Base-by-base conservation (phyloP, 257 asterid genomes). In the Galeopsis tetrahit region DNA sequence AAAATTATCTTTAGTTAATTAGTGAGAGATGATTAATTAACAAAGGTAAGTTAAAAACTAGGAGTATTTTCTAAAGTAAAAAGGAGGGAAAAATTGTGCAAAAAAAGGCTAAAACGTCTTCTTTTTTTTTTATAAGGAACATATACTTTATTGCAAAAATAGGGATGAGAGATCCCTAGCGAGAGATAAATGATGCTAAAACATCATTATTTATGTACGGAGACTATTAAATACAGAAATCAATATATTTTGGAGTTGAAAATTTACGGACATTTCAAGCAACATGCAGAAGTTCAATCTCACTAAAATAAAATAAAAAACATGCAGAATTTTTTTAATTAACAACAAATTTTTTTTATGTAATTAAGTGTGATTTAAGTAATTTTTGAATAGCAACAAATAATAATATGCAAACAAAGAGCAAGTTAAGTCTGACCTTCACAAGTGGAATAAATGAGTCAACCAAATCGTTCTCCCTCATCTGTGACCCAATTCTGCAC, bases 401-500 rank as follows among this genome's bases (percentile, higher is more conserved):
- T 21, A 21, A 21, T 21, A 21, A 21, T 49, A 49, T 68, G 32
- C n/a, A 63, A 51, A 36, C 39, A 58, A 58, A 48, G 31, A 40
- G 40, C 71, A 71, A 21, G 48, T 46, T 28, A 9, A 35, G 62
- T 61, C 88, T 76, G 15, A 91, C 97, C 97, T 91, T 91, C 73
- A 87, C 96, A 46, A 91, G 97, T 68, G 97, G 96, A 68, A 91
- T 85, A 60, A 87, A 87, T 79, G 79, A 89, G 63, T 89, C 95
- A 34, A 89, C 89, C 82, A 91, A 78, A 84, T 91, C 97, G 74
- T 75, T 83, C 81, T 92, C 98, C 93, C 89, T 86, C 98, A 92
- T 92, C 83, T 92, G 98, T 15, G 92, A 82, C 53, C 98, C 98
- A 77, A 92, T 90, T 81, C 98, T 85, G 77, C 96, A 92, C 80